Conservation (phyloP, 1,284 basidiomycete species). For the Tetrapyrgos nigripes region DNA sequence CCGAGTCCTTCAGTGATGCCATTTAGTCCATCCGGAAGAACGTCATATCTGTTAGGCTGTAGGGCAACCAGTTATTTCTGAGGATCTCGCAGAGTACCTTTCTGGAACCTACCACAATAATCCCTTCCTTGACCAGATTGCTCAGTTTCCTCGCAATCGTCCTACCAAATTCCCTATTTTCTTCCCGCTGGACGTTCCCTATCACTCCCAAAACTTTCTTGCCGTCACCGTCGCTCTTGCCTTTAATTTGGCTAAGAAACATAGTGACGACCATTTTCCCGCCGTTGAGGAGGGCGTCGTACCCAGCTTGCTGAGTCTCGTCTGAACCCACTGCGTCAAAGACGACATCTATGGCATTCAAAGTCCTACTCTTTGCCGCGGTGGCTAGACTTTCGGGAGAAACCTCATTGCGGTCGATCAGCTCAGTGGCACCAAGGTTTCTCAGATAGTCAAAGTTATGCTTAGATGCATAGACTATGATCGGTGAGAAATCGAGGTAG, state of each 20-base stretch:
- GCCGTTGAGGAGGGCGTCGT: background rate
- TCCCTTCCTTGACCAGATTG: slow-evolving; percentile 4
- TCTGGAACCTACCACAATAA: slow-evolving; percentile 9
- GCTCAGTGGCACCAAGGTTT: slow-evolving; percentile 47
- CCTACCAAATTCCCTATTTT: slow-evolving; percentile 4
- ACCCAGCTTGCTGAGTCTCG: slow-evolving; percentile 1
- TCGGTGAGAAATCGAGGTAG: slow-evolving; percentile 43
- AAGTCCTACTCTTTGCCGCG: background rate
- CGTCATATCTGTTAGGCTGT: slow-evolving; percentile 11
- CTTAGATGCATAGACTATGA: slow-evolving; percentile 46
- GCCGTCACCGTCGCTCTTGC: background rate
- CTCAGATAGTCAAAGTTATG: slow-evolving; percentile 40
- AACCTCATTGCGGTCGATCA: slow-evolving; percentile 35
- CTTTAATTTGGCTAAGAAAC: background rate
- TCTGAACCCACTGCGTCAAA: background rate
- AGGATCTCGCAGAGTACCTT: background rate
- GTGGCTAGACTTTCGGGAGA: slow-evolving; percentile 5
- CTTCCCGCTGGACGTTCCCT: background rate
- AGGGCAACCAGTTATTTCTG: background rate
- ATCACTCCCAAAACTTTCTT: slow-evolving; percentile 1
- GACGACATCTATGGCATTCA: slow-evolving; percentile 1
- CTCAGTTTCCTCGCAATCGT: slow-evolving; percentile 2
- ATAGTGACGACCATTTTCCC: slow-evolving; percentile 5
- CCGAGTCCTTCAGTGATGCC: background rate
- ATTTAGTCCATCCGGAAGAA: slow-evolving; percentile 7